These are phyloP conservation scores for Cladosporium sphaerospermum DNA, from an alignment of 2,329 filamentous ascomycete species.

Conservation along the genomic window DNA sequence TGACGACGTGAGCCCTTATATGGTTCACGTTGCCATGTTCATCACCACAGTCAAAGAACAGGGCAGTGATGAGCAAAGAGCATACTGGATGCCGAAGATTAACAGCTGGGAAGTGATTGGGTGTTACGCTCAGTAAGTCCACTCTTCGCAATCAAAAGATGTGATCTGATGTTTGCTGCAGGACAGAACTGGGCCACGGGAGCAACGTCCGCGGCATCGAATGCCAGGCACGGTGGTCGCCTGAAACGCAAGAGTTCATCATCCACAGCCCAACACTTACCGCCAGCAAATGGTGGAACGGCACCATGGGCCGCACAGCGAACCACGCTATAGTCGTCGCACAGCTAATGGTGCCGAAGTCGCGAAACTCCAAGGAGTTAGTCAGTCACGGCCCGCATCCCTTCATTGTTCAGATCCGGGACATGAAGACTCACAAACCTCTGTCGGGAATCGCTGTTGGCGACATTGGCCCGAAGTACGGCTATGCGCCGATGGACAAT, in stretches of 20 bases:
- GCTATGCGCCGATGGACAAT: conserved; percentile 49
- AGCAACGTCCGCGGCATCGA: conserved; percentile 49
- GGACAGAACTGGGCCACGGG: conserved; percentile 47
- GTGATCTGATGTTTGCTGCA: neutral
- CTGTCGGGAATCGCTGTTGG: conserved; percentile 45
- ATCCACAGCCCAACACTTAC: conserved; percentile 48
- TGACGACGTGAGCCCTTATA: conserved; percentile 49
- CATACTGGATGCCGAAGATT: conserved; percentile 46
- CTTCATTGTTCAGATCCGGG: conserved; percentile 48
- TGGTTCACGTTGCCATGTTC: conserved; percentile 49
- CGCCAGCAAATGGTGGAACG: conserved; percentile 52
- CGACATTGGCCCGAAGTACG: conserved; percentile 53
- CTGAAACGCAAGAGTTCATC: conserved; percentile 40
- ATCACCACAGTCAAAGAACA: conserved; percentile 47
- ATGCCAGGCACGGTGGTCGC: conserved; percentile 43
- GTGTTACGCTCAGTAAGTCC: conserved; percentile 40
- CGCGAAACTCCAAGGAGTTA: conserved; percentile 26
- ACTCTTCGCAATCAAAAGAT: neutral
- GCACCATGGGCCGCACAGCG: conserved; percentile 47
- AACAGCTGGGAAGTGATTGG: conserved; percentile 46
- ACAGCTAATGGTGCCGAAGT: conserved; percentile 42
- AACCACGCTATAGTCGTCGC: conserved; percentile 51
- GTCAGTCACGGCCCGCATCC: conserved; percentile 46
- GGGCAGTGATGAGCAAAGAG: conserved; percentile 41
- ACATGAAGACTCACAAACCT: conserved; percentile 43